Base-by-base conservation (phyloP, 495 filamentous ascomycete genomes). In the Daldinia decipiens region DNA sequence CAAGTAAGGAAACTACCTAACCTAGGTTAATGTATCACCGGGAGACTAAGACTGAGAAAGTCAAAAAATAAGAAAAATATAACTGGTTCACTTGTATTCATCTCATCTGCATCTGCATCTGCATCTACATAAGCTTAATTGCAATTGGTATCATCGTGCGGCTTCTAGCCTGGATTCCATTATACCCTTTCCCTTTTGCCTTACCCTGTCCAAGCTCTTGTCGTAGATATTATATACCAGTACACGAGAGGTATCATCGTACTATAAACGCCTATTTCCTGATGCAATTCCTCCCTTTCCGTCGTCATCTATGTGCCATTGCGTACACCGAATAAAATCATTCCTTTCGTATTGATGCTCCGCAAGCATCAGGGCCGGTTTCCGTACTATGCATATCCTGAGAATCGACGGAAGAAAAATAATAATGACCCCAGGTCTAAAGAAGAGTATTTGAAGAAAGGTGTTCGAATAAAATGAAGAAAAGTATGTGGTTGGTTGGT, bases 251-350 rank as follows among this genome's bases (percentile, higher is more conserved):
- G 63, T 71, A 67, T 71, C 53, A 47, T 71, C 43, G 34, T 67
- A 71, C 63, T 63, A 59, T 36, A 45, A 71, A 71, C 68, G 68
- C 68, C 68, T 62, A 45, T 55, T 45, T 53, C 62, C 52, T 54
- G 36, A 71, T 71, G 68, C 58, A 65, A 65, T 12, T 24, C 59
- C 53, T 21, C 11, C 34, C 24, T 40, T 27, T 47, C 65, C 52
- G 51, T 68, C 52, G 51, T 62, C 4, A 15, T 61, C 39, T 56
- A 53, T 54, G 12, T 59, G 24, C 36, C 19, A 17, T 45, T 21
- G 31, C 45, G 12, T 47, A 4, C 24, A 29, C 38, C 52, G 1
- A 17, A 43, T 15, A 13, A 52, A 31, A 59, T 50, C 8, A 53
- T 24, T 27, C 39, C 29, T 29, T 27, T 1, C 2, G 0, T 21